Percentiles rank a stretch among this genome's conserved stretches.
These are phyloP conservation scores for Lasiodiplodia gonubiensis DNA, from an alignment of 2,329 filamentous ascomycete species.

Conservation along the genomic window DNA sequence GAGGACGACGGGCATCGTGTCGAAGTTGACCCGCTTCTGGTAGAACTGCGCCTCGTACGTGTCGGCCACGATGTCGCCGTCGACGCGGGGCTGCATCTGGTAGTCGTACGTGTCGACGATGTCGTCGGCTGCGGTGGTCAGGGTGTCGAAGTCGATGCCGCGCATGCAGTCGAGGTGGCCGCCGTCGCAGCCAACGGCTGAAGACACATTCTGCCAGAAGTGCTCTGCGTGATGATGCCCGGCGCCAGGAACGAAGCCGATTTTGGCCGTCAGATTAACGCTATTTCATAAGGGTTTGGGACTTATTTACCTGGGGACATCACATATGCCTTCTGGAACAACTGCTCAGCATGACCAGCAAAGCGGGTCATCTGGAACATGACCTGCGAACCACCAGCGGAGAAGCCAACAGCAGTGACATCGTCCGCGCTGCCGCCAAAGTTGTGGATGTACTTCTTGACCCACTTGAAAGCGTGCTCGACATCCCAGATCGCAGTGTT, in stretches of 20 bases:
- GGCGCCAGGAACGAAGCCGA: constrained; percentile 43
- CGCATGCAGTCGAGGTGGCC: constrained; percentile 42
- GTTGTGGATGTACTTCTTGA: constrained; percentile 53
- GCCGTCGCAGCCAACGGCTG: constrained; percentile 40
- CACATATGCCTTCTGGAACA: constrained; percentile 40
- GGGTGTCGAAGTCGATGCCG: constrained; percentile 38
- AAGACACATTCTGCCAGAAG: constrained; percentile 44
- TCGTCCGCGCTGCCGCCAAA: constrained; percentile 54
- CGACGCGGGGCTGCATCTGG: constrained; percentile 46
- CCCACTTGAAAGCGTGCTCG: constrained; percentile 56
- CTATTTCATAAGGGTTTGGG: too few relatives aligned
- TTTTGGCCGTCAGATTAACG: too few relatives aligned
- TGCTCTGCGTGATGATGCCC: constrained; percentile 44
- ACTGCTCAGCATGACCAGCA: constrained; percentile 36
- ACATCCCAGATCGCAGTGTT: constrained; percentile 52
- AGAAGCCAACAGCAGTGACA: constrained; percentile 56
- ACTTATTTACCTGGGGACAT: constrained; percentile 30
- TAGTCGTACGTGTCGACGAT: constrained; percentile 39
- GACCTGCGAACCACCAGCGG: constrained; percentile 30
- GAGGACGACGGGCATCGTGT: constrained; percentile 43
- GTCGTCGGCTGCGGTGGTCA: constrained; percentile 38
- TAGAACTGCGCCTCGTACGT: constrained; percentile 47
- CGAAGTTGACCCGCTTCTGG: constrained; percentile 46
- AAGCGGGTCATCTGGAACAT: constrained; percentile 40
- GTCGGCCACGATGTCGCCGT: constrained; percentile 45